Evolutionary conservation across 140 eudicot species (phyloP).

Genomic region (Oenanthe javanica): DNA sequence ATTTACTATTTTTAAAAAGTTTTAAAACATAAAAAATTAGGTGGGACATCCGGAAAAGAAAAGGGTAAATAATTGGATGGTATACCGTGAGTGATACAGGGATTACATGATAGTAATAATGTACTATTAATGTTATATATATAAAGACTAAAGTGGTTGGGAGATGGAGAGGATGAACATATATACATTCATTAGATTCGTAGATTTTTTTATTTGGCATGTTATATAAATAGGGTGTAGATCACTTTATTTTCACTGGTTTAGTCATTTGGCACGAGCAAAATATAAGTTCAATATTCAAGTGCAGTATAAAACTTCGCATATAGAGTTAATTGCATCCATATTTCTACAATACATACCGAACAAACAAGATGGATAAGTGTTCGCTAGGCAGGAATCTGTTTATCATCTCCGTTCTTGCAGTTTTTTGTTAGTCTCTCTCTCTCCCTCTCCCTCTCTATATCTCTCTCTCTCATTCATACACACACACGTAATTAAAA

Average conservation of each 20-base stretch:
- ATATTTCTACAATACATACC: background rate
- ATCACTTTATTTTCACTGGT: background rate
- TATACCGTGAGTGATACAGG: too few species aligned
- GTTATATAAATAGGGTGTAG: background rate
- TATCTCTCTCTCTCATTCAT: background rate
- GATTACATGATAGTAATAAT: too few species aligned
- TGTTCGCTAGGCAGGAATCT: background rate
- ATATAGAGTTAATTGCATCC: background rate
- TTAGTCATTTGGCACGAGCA: background rate
- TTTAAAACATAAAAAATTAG: too few species aligned
- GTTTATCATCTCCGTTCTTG: background rate
- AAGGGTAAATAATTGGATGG: too few species aligned
- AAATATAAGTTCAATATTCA: background rate
- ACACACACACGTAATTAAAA: too few species aligned
- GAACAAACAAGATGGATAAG: background rate
- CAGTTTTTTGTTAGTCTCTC: background rate
- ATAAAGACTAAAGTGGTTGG: background rate
- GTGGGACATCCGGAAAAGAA: too few species aligned
- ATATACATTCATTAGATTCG: background rate
- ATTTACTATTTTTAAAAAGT: too few species aligned
- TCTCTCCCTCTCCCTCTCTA: background rate
- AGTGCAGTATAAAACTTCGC: background rate
- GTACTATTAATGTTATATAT: too few species aligned
- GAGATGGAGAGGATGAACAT: background rate
- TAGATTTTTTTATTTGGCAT: background rate